Base-by-base conservation (phyloP, 257 asterid genomes). In the Scutellaria galericulata region DNA sequence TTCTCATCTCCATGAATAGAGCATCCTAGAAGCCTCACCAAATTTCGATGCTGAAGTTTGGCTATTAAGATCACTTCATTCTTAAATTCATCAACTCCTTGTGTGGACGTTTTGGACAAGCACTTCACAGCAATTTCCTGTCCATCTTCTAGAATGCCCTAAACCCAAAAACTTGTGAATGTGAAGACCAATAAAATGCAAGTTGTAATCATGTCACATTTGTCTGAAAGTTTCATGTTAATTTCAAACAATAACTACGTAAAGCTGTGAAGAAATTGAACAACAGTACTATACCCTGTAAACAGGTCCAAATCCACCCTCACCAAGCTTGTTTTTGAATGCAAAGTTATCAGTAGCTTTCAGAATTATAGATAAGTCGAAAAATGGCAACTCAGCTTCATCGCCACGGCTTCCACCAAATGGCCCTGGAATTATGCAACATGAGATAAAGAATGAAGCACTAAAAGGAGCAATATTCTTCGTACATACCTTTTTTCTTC, bases 21-120 rank as follows among this genome's bases (percentile, higher is more conserved):
- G 55, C 64, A 68, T 40, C 74, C 74, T 12, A 68, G 10, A 54
- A 68, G 64, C 64, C 55, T 68, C 55, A 54, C 74, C 74, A 68
- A 68, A 42, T 63, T 63, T 9, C 68, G 37, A 44, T 63, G 68
- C 54, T 44, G 68, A 44, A 63, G 68, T 63, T 63, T 63, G 40
- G 68, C 68, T 5, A 63, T 63, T 20, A 63, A 20, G 20, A 20
- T 6, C 6, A 63, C 68, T 63, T 63, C 68, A 42, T 63, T 63
- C 68, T 63, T 44, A 10, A 63, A 63, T 3, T 63, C 68, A 11
- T 40, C n/a, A 4, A 68, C 42, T 54, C 74, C 74, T 55, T 68
- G 74, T 18, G 54, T 18, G 3, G 74, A 68, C 27, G 44, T 54
- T 55, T 68, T 44, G 8, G 74, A 54, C 53, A 54, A 54, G 14